Conservation (phyloP, 2,329 filamentous ascomycete species). For the Aspergillus awamori region DNA sequence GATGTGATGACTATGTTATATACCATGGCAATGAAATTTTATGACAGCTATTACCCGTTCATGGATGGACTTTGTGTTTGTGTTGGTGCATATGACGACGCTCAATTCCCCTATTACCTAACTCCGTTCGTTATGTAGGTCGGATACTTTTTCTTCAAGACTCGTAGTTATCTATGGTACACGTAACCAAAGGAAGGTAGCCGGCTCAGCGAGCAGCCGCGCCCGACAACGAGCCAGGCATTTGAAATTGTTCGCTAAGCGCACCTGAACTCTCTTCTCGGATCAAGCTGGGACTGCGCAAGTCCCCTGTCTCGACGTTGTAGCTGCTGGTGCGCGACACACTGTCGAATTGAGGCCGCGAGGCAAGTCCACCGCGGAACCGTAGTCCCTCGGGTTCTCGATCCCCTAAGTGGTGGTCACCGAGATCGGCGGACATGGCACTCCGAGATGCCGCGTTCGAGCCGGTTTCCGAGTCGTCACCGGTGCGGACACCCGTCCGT, state of each 20-base stretch:
- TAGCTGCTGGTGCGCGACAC: constrained; percentile 39
- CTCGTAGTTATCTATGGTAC: constrained; percentile 10
- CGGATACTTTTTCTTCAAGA: not conserved
- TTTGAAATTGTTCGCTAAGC: constrained; percentile 39
- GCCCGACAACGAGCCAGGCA: constrained; percentile 45
- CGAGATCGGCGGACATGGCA: constrained; percentile 32
- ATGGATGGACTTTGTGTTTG: not conserved
- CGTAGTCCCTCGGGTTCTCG: constrained; percentile 38
- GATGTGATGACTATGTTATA: constrained; percentile 14
- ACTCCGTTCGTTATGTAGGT: constrained; percentile 4
- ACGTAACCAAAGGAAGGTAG: not conserved
- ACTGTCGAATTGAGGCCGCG: constrained; percentile 34
- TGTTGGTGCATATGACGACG: not conserved
- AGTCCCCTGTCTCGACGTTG: constrained; percentile 36
- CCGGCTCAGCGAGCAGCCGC: constrained; percentile 26
- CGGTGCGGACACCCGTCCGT: constrained; percentile 47
- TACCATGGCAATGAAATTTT: constrained; percentile 24
- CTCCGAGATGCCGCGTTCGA: constrained; percentile 37
- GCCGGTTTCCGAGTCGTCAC: constrained; percentile 46
- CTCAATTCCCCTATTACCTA: not conserved
- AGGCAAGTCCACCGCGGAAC: constrained; percentile 34
- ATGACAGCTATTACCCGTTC: constrained; percentile 8
- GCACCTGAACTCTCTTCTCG: constrained; percentile 34
- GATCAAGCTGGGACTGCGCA: constrained; percentile 38
- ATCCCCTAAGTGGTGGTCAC: constrained; percentile 24